These are phyloP conservation scores for Plantago ovata DNA, from an alignment of 257 asterid genomes.

Conservation along the genomic window DNA sequence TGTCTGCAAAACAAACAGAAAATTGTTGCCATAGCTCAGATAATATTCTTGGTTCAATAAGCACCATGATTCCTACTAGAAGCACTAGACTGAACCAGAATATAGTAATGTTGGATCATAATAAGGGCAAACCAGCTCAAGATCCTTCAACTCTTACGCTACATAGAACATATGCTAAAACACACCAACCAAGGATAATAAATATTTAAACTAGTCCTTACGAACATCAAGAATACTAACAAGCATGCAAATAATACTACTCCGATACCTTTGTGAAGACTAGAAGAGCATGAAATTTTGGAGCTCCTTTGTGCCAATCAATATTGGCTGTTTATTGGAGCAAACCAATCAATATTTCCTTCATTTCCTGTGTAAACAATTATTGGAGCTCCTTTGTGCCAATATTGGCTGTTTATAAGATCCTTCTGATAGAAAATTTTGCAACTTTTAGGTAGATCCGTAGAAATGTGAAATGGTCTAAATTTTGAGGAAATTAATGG, in stretches of 20 bases:
- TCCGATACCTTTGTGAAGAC: conserved; percentile 62
- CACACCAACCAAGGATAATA: background rate
- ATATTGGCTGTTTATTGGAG: conserved; percentile 66
- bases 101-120: too few species aligned
- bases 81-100: too few species aligned
- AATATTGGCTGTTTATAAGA: conserved; percentile 51
- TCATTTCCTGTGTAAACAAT: conserved; percentile 82
- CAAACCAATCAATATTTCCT: conserved; percentile 83
- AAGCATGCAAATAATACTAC: background rate
- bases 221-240: too few species aligned
- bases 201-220: background rate
- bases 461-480: conserved; percentile 73
- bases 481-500: conserved; percentile 58
- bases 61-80: too few species aligned
- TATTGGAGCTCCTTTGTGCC: conserved; percentile 60
- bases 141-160: too few species aligned
- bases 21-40: too few species aligned
- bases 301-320: too few species aligned
- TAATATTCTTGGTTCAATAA: too few species aligned
- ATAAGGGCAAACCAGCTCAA: too few species aligned
- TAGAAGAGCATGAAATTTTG: conserved; percentile 57
- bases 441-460: conserved; percentile 53
- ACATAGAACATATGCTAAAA: conserved; percentile 78
- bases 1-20: too few species aligned
- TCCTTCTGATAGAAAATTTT: conserved; percentile 60